Percentiles rank a stretch among this genome's conserved stretches.
Conservation (phyloP, 768 basidiomycete species). For the Lyophyllum atratum region DNA sequence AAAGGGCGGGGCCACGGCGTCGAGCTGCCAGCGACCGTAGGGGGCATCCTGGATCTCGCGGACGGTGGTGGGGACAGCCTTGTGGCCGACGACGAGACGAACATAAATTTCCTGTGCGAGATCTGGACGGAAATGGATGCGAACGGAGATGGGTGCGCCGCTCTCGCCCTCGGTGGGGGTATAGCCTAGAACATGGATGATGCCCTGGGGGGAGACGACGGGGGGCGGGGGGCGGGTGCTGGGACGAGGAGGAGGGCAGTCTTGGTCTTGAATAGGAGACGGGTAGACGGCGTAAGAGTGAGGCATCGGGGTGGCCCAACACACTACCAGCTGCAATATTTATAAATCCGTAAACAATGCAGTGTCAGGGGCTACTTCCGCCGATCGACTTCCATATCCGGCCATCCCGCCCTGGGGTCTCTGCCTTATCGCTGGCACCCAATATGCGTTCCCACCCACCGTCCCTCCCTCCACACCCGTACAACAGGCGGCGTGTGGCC, state of each 20-base stretch:
- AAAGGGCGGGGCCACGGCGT: slow-evolving; percentile 60
- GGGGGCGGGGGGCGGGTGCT: slow-evolving; percentile 18
- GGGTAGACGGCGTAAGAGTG: slow-evolving; percentile 6
- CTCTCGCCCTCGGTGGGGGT: slow-evolving; percentile 63
- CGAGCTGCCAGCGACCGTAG: slow-evolving; percentile 64
- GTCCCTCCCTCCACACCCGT: slow-evolving; percentile 49
- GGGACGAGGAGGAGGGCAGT: not conserved
- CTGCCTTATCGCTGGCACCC: slow-evolving; percentile 20
- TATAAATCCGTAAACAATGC: slow-evolving; percentile 17
- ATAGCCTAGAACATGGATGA: slow-evolving; percentile 68
- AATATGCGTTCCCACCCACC: slow-evolving; percentile 57
- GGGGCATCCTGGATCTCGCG: slow-evolving; percentile 47
- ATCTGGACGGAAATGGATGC: slow-evolving; percentile 57
- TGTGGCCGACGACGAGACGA: slow-evolving; percentile 72
- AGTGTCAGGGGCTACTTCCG: slow-evolving; percentile 13
- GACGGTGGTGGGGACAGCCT: slow-evolving; percentile 69
- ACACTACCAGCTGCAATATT: slow-evolving; percentile 6
- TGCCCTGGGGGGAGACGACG: slow-evolving; percentile 49
- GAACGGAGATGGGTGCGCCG: slow-evolving; percentile 64
- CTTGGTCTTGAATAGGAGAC: slow-evolving; percentile 7
- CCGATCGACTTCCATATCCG: no score
- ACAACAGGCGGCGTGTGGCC: slow-evolving; percentile 75
- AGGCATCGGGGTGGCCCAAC: slow-evolving; percentile 2
- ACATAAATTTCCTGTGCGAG: slow-evolving; percentile 58
- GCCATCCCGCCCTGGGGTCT: not conserved